Percentiles rank a stretch among this genome's conserved stretches.
These are phyloP conservation scores for Thermoascus crustaceus DNA, from an alignment of 2,329 filamentous ascomycete genomes.

Conservation along the genomic window DNA sequence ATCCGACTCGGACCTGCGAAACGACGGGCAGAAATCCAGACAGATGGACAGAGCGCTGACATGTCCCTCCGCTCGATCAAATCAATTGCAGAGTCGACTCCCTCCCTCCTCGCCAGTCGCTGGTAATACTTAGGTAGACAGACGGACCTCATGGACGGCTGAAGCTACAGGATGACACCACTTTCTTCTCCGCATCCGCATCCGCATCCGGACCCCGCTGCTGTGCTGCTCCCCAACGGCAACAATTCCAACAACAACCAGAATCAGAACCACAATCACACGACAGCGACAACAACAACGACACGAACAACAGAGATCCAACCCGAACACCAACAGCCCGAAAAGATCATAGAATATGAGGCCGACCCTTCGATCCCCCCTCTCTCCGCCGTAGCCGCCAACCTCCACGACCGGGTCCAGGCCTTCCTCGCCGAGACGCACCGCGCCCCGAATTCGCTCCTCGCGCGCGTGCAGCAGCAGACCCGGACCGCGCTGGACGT, in stretches of 20 bases:
- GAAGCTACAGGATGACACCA: too few relatives aligned
- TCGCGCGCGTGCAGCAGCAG: constrained; percentile 64
- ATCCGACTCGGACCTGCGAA: too few relatives aligned
- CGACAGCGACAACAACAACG: constrained; percentile 3
- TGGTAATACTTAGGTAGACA: too few relatives aligned
- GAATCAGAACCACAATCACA: constrained; percentile 1
- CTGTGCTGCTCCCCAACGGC: constrained; percentile 1
- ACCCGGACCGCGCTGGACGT: constrained; percentile 64
- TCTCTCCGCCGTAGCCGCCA: constrained; percentile 55
- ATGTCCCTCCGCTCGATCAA: too few relatives aligned
- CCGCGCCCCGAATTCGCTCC: constrained; percentile 44
- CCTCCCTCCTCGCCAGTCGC: too few relatives aligned
- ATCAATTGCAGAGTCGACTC: too few relatives aligned
- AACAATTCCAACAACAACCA: neutral
- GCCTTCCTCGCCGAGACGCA: constrained; percentile 57
- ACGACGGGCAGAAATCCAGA: too few relatives aligned
- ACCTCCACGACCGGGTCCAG: constrained; percentile 52
- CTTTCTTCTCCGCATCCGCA: constrained; percentile 10
- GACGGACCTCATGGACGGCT: too few relatives aligned
- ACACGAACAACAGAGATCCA: neutral
- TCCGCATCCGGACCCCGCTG: too few relatives aligned
- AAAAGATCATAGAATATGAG: too few relatives aligned
- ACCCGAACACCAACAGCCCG: too few relatives aligned
- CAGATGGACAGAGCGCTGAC: too few relatives aligned
- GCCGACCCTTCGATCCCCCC: constrained; percentile 13